Evolutionary conservation across 768 basidiomycete species (phyloP).

Genomic region (Termitomyces eurrhizus): DNA sequence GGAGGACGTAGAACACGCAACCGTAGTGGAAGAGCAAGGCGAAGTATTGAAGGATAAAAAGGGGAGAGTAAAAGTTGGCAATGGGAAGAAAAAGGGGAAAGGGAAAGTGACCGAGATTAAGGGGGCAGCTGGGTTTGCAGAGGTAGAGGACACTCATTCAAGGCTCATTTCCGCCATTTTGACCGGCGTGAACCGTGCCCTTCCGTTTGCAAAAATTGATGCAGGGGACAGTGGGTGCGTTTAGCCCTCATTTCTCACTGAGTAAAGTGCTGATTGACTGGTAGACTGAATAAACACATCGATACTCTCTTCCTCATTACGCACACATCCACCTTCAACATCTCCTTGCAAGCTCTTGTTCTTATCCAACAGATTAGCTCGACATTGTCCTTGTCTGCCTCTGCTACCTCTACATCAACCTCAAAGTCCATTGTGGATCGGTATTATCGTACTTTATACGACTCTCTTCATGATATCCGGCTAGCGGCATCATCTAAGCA

Average conservation of each 20-base stretch:
- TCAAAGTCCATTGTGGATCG: slow-evolving; percentile 54
- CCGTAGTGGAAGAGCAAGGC: slow-evolving; percentile 27
- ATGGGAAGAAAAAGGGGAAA: slow-evolving; percentile 35
- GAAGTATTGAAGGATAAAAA: slow-evolving; percentile 27
- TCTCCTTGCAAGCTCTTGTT: slow-evolving; percentile 87
- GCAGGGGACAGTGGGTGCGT: slow-evolving; percentile 61
- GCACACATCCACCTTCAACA: slow-evolving; percentile 95
- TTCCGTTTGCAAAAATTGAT: slow-evolving; percentile 87
- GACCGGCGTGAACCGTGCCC: slow-evolving; percentile 91
- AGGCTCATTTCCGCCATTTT: slow-evolving; percentile 86
- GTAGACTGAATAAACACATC: slow-evolving; percentile 80
- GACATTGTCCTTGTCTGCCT: slow-evolving; percentile 38
- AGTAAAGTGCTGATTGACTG: background rate
- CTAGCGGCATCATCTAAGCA: slow-evolving; percentile 85
- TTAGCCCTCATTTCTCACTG: background rate
- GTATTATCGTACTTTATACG: slow-evolving; percentile 83
- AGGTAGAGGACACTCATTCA: slow-evolving; percentile 76
- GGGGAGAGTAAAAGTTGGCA: slow-evolving; percentile 19
- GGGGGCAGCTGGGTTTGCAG: slow-evolving; percentile 64
- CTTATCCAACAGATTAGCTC: slow-evolving; percentile 82
- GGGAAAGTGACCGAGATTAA: slow-evolving; percentile 32
- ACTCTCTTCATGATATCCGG: slow-evolving; percentile 81
- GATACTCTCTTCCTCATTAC: slow-evolving; percentile 94
- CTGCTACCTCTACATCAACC: slow-evolving; percentile 36
- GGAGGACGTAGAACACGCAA: slow-evolving; percentile 26